phyloP scores from a whole-genome alignment of 148 eudicot genomes.

The Rhododendron mucronatum region DNA sequence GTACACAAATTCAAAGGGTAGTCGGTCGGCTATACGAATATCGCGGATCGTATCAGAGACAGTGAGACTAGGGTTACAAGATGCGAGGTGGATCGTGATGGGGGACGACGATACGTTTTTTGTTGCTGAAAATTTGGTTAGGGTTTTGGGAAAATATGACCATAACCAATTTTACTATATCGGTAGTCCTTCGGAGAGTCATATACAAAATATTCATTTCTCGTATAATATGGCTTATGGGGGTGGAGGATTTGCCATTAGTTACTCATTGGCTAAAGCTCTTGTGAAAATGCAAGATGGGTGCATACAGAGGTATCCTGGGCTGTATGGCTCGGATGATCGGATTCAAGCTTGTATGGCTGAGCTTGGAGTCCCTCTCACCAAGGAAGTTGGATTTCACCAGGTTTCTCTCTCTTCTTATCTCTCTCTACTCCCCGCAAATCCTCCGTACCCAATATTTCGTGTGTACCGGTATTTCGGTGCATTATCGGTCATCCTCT shows the following conservation, averaged over 20 bases:
- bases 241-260: slow-evolving; percentile 68
- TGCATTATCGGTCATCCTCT: not conserved
- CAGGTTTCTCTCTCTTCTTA: slow-evolving; percentile 33
- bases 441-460: not conserved
- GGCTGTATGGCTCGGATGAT: slow-evolving; percentile 58
- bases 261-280: slow-evolving; percentile 49
- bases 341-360: slow-evolving; percentile 64
- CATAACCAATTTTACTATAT: slow-evolving; percentile 54
- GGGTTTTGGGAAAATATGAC: slow-evolving; percentile 54
- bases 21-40: slow-evolving; percentile 40
- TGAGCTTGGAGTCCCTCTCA: slow-evolving; percentile 66
- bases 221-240: slow-evolving; percentile 61
- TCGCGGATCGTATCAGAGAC: slow-evolving; percentile 61
- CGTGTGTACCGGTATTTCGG: not conserved
- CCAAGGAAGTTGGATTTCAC: slow-evolving; percentile 56
- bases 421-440: not conserved
- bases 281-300: slow-evolving; percentile 50
- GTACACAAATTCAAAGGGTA: slow-evolving; percentile 28
- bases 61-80: slow-evolving; percentile 24
- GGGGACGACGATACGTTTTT: slow-evolving; percentile 71
- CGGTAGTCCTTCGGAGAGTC: slow-evolving; percentile 53
- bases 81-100: slow-evolving; percentile 41
- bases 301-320: slow-evolving; percentile 38
- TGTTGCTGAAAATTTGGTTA: slow-evolving; percentile 43
- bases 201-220: slow-evolving; percentile 42